Evolutionary conservation across 768 basidiomycete genomes (phyloP).

Genomic region (Amanita exitialis): DNA sequence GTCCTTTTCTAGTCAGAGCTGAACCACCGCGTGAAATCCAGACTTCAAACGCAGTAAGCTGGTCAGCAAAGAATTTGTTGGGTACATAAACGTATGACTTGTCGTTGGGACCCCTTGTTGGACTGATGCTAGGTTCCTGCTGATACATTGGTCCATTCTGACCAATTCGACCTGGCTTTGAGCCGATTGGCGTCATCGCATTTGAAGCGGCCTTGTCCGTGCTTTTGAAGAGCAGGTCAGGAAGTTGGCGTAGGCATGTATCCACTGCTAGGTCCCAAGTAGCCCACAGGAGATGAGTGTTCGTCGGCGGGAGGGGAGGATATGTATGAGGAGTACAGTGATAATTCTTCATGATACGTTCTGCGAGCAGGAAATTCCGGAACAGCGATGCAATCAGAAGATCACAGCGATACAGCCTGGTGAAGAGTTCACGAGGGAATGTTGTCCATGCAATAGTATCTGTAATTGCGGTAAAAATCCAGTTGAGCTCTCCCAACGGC

Average conservation of each 20-base stretch:
- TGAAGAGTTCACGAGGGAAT: constrained; percentile 89
- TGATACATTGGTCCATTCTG: constrained; percentile 24
- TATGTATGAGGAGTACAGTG: constrained; percentile 93
- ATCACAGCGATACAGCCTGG: constrained; percentile 89
- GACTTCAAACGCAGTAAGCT: constrained; percentile 94
- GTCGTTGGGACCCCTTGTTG: constrained; percentile 20
- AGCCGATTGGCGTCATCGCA: constrained; percentile 16
- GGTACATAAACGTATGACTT: constrained; percentile 68
- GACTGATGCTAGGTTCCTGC: constrained; percentile 15
- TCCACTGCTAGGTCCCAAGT: constrained; percentile 98
- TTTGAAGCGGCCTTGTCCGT: constrained; percentile 15
- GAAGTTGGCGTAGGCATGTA: constrained; percentile 87
- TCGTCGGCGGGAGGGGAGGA: constrained; percentile 89
- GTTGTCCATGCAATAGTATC: constrained; percentile 99
- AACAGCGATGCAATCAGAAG: constrained; percentile 93
- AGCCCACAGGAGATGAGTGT: constrained; percentile 93
- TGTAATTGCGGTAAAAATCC: constrained; percentile 99
- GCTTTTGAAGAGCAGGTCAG: constrained; percentile 54
- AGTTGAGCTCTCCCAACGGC: constrained; percentile 96
- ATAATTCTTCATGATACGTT: constrained; percentile 96
- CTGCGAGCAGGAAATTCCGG: constrained; percentile 94
- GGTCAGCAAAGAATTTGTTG: constrained; percentile 91
- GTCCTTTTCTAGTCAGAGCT: constrained; percentile 68
- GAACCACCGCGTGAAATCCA: constrained; percentile 95
- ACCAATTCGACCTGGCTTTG: constrained; percentile 33